phyloP scores from a whole-genome alignment of 2,329 filamentous ascomycete species.

The Exserohilum turcica region DNA sequence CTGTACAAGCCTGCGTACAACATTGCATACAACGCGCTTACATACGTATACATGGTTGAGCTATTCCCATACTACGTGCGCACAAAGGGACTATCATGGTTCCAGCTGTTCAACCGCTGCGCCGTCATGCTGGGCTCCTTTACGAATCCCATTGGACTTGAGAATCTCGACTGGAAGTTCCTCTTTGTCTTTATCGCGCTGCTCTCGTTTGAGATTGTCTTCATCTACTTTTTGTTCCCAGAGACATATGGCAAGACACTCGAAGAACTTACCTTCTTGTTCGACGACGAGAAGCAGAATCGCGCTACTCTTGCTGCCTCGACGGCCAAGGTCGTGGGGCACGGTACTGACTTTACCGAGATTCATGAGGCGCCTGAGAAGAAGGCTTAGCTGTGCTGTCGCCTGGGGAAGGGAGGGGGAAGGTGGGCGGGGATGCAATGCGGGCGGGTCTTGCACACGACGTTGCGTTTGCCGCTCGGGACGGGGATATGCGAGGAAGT shows the following conservation, averaged over 20 bases:
- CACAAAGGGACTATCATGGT: slow-evolving; percentile 58
- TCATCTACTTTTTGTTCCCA: slow-evolving; percentile 45
- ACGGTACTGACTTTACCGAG: slow-evolving; percentile 26
- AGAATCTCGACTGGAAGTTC: slow-evolving; percentile 64
- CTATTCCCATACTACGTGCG: slow-evolving; percentile 58
- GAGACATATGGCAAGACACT: slow-evolving; percentile 43
- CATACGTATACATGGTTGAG: slow-evolving; percentile 60
- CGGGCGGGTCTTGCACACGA: background rate
- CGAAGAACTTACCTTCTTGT: slow-evolving; percentile 43
- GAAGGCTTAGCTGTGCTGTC: slow-evolving; percentile 19
- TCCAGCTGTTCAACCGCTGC: slow-evolving; percentile 67
- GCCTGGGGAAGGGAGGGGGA: background rate
- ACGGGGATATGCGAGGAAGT: slow-evolving; percentile 1
- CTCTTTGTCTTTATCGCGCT: slow-evolving; percentile 63
- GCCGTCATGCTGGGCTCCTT: slow-evolving; percentile 65
- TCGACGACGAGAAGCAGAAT: slow-evolving; percentile 36
- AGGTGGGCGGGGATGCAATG: background rate
- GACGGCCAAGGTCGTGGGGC: slow-evolving; percentile 28
- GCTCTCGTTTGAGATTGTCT: slow-evolving; percentile 40
- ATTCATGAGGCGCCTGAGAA: slow-evolving; percentile 34
- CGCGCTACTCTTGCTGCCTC: slow-evolving; percentile 26
- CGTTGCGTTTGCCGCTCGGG: slow-evolving; percentile 13
- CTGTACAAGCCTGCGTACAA: slow-evolving; percentile 60
- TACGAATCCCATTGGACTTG: slow-evolving; percentile 67
- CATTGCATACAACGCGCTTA: slow-evolving; percentile 63